Evolutionary conservation across 805 yeast species (phyloP).

Genomic region (Metschnikowia dekortorum): DNA sequence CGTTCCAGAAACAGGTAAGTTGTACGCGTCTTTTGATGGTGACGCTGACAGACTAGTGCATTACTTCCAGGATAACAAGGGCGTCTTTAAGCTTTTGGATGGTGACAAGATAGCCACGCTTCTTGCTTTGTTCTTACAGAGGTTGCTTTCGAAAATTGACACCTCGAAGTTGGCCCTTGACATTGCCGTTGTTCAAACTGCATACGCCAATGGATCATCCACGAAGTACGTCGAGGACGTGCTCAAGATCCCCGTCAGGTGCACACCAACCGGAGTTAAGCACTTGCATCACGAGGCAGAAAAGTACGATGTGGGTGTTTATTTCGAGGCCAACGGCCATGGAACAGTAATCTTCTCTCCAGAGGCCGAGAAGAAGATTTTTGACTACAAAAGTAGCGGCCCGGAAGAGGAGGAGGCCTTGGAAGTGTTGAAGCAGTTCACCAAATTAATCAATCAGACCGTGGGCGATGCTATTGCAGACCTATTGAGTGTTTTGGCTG

Average conservation of each 20-base stretch:
- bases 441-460: conserved; percentile 83
- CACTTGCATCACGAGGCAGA: conserved; percentile 91
- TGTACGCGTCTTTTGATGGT: conserved; percentile 89
- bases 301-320: conserved; percentile 83
- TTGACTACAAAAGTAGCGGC: conserved; percentile 25
- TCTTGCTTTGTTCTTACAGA: conserved; percentile 63
- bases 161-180: conserved; percentile 40
- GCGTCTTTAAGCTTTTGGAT: conserved; percentile 60
- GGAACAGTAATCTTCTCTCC: conserved; percentile 87
- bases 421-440: conserved; percentile 52
- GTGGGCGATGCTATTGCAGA: conserved; percentile 99
- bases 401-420: conserved; percentile 48
- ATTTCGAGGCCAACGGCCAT: conserved; percentile 99
- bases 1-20: conserved; percentile 37
- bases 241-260: conserved; percentile 71
- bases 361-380: conserved; percentile 35
- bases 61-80: conserved; percentile 46
- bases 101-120: conserved; percentile 93
- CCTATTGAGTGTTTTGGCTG: conserved; percentile 68
- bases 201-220: conserved; percentile 94
- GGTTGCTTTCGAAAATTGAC: conserved; percentile 44
- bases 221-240: conserved; percentile 61
- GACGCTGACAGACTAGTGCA: conserved; percentile 95
- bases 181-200: conserved; percentile 93
- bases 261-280: conserved; percentile 95